Conservation (phyloP, 345 rosid species). For the Orychophragmus violaceus region DNA sequence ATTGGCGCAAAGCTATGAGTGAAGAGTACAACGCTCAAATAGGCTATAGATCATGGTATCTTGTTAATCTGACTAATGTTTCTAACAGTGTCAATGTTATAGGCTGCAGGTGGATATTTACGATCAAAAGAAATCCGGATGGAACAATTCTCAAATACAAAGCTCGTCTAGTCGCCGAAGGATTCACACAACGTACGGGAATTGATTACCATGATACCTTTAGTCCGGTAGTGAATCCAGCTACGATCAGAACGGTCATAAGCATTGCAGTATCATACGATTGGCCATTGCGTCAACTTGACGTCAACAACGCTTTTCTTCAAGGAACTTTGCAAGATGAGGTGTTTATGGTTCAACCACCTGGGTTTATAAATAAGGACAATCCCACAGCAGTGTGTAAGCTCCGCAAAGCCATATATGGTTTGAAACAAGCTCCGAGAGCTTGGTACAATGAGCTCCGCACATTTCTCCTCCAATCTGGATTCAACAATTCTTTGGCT, state of each 20-base stretch:
- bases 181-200: no score
- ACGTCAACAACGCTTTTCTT: no score
- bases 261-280: fast-evolving
- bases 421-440: not conserved
- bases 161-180: no score
- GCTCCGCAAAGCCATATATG: not conserved
- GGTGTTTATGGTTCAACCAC: not conserved
- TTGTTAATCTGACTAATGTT: not conserved
- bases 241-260: not conserved
- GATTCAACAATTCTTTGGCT: no score
- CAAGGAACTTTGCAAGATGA: no score
- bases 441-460: no score
- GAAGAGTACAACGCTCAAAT: not conserved
- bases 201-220: not conserved
- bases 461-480: no score
- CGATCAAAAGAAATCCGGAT: not conserved
- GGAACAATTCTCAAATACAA: no score
- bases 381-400: not conserved
- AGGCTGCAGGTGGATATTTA: not conserved
- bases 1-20: no score
- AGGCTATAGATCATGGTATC: not conserved
- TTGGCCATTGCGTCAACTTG: not conserved
- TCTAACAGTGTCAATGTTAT: not conserved
- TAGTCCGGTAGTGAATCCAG: not conserved
- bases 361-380: not conserved